A percentile compares a stretch with the other conserved stretches of the same genome.
Evolutionary conservation across 2,329 filamentous ascomycete species (phyloP).

Genomic region (Capronia epimyces): DNA sequence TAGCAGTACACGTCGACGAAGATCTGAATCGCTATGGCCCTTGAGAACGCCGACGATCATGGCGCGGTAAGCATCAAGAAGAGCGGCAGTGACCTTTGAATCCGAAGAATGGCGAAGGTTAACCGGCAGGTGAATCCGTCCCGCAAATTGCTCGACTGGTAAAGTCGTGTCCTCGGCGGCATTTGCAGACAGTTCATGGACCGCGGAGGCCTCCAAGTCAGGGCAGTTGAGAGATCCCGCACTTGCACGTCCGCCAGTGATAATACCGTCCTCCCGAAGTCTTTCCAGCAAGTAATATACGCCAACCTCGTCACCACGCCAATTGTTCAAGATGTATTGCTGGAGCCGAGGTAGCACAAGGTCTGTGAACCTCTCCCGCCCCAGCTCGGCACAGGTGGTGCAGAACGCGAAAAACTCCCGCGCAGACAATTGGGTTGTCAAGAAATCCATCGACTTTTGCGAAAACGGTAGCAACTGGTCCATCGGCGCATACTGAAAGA

Average conservation of each 20-base stretch:
- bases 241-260: background rate
- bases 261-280: constrained; percentile 8
- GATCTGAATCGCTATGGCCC: constrained; percentile 7
- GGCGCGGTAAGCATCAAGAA: constrained; percentile 4
- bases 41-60: constrained; percentile 5
- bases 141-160: constrained; percentile 11
- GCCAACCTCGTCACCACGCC: constrained; percentile 63
- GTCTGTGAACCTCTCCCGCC: constrained; percentile 66
- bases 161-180: background rate
- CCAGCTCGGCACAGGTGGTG: constrained; percentile 69
- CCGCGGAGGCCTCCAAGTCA: constrained; percentile 9
- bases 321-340: constrained; percentile 71
- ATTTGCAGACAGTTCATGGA: constrained; percentile 1
- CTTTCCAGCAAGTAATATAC: constrained; percentile 23
- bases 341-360: constrained; percentile 78
- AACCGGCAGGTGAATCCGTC: constrained; percentile 10
- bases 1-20: constrained; percentile 12
- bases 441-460: constrained; percentile 56
- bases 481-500: constrained; percentile 71
- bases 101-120: constrained; percentile 6
- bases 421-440: constrained; percentile 62
- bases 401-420: constrained; percentile 79
- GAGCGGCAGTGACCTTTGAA: background rate
- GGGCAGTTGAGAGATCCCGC: constrained; percentile 7
- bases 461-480: constrained; percentile 70